phyloP scores from a whole-genome alignment of 2,329 filamentous ascomycete genomes.

The Hypomyces rosellus region DNA sequence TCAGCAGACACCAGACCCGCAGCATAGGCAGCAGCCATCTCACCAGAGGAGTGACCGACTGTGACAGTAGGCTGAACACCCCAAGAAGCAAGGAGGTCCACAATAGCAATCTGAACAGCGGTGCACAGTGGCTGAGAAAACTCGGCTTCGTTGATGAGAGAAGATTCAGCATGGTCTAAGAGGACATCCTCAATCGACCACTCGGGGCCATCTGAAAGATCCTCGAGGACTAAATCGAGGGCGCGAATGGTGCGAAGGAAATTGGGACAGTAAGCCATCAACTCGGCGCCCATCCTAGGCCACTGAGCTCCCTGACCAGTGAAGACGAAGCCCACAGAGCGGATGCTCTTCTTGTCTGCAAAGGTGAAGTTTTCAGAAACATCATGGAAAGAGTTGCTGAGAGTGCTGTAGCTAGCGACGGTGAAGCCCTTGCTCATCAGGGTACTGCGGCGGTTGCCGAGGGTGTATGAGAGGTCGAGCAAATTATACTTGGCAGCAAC shows the following conservation, averaged over 20 bases:
- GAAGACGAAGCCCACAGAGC: conserved; percentile 17
- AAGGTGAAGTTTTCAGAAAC: background rate
- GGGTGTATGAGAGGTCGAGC: conserved; percentile 2
- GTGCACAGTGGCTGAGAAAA: conserved; percentile 25
- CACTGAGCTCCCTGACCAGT: conserved; percentile 17
- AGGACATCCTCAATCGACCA: conserved; percentile 1
- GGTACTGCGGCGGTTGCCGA: conserved; percentile 1
- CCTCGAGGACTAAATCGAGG: background rate
- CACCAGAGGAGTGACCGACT: conserved; percentile 30
- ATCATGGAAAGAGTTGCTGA: background rate
- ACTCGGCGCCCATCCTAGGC: background rate
- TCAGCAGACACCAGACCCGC: conserved; percentile 12
- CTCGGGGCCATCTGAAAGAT: conserved; percentile 1
- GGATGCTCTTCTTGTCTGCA: background rate
- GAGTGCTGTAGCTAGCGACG: background rate
- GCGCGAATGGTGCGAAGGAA: no score
- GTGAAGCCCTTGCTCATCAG: conserved; percentile 1
- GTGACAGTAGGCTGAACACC: conserved; percentile 28
- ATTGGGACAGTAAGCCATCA: no score
- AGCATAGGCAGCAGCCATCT: conserved; percentile 25
- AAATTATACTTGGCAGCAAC: conserved; percentile 3
- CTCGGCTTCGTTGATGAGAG: conserved; percentile 7
- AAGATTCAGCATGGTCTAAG: background rate
- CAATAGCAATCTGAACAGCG: conserved; percentile 29
- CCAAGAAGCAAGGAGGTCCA: conserved; percentile 26